A percentile compares a stretch with the other conserved stretches of the same genome.
Conservation (phyloP, 768 basidiomycete species). For the Serpula lacrymans region DNA sequence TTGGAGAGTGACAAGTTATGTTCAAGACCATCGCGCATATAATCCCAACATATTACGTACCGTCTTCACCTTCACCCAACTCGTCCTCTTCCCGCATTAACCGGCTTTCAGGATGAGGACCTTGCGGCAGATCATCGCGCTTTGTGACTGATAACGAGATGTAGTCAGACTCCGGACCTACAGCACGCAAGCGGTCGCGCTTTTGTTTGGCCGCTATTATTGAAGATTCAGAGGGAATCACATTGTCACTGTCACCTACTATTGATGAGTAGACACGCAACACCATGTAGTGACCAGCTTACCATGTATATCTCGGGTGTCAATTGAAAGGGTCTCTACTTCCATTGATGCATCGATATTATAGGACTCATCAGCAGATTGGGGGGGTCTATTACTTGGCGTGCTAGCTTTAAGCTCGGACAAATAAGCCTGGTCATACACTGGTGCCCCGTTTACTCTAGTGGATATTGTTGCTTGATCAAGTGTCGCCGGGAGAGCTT, state of each 20-base stretch:
- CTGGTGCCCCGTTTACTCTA: constrained; percentile 46
- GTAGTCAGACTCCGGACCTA: constrained; percentile 59
- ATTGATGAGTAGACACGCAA: constrained; percentile 3
- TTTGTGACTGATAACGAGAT: constrained; percentile 73
- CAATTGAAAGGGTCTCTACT: constrained; percentile 37
- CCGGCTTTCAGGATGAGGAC: constrained; percentile 84
- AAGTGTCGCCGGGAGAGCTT: constrained; percentile 40
- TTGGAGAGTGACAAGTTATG: constrained; percentile 9
- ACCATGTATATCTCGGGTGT: constrained; percentile 30
- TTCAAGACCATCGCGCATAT: not conserved
- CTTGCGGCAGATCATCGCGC: constrained; percentile 49
- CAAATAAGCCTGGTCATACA: constrained; percentile 71
- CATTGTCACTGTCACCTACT: constrained; percentile 36
- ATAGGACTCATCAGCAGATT: constrained; percentile 34
- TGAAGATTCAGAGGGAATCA: constrained; percentile 68
- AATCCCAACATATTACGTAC: constrained; percentile 37
- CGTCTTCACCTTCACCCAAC: constrained; percentile 84
- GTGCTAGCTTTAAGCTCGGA: constrained; percentile 79
- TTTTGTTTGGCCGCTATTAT: constrained; percentile 74
- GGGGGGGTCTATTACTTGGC: constrained; percentile 46
- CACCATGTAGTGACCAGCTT: constrained; percentile 6
- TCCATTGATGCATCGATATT: constrained; percentile 49
- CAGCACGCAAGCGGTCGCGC: constrained; percentile 62
- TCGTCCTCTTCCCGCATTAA: constrained; percentile 85
- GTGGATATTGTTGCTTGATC: constrained; percentile 55